phyloP scores from a whole-genome alignment of 2,329 filamentous ascomycete species.

The Paecilomyces sp. region DNA sequence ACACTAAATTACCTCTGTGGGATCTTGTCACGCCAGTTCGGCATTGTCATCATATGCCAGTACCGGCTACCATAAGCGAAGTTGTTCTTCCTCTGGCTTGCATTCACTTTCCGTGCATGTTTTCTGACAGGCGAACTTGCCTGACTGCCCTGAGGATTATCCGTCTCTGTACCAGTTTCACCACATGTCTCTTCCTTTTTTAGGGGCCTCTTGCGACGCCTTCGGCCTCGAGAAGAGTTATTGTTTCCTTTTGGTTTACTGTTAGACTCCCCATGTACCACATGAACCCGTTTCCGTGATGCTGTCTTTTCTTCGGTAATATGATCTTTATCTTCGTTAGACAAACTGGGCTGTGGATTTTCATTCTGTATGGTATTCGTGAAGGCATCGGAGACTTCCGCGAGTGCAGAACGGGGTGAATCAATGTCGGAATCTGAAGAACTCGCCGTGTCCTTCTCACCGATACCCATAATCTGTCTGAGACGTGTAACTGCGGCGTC shows the following conservation, averaged over 20 bases:
- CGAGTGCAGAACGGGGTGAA: neutral
- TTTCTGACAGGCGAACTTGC: conserved; percentile 29
- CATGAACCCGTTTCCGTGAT: neutral
- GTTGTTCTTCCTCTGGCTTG: conserved; percentile 17
- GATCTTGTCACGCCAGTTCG: conserved; percentile 8
- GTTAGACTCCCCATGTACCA: neutral
- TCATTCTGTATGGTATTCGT: neutral
- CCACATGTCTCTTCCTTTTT: neutral
- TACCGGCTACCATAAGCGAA: conserved; percentile 8
- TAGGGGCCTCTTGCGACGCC: neutral
- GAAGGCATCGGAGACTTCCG: neutral
- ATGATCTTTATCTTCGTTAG: neutral
- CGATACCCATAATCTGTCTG: neutral
- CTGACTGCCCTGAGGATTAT: conserved; percentile 8
- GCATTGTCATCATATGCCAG: conserved; percentile 13
- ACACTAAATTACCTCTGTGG: conserved; percentile 1
- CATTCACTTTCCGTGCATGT: conserved; percentile 26
- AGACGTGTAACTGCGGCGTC: neutral
- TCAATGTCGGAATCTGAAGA: neutral
- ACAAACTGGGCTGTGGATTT: no score
- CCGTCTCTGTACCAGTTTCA: neutral
- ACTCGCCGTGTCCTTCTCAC: neutral
- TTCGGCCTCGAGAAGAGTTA: neutral
- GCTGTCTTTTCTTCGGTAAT: neutral
- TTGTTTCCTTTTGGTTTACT: neutral